phyloP scores from a whole-genome alignment of 2,329 filamentous ascomycete species.

The Graphilbum sp. region DNA sequence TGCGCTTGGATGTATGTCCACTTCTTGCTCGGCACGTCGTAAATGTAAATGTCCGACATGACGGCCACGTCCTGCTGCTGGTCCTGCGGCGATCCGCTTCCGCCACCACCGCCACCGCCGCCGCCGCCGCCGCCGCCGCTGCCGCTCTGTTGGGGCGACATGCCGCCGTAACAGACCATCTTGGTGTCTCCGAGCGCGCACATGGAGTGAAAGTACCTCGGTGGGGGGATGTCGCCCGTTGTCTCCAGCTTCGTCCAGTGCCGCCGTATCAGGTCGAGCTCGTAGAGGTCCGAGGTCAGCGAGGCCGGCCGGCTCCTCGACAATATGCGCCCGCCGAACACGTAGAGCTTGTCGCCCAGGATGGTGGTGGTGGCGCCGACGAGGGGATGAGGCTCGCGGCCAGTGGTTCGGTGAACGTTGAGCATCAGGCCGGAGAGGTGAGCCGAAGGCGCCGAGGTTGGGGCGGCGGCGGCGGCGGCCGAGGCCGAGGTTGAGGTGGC shows the following conservation, averaged over 20 bases:
- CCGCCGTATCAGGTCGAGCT: slow-evolving; percentile 75
- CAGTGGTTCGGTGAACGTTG: slow-evolving; percentile 71
- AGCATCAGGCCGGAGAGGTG: slow-evolving; percentile 53
- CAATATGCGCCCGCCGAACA: slow-evolving; percentile 81
- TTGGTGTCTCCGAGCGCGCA: slow-evolving; percentile 89
- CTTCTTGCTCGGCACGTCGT: slow-evolving; percentile 63
- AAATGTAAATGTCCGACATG: slow-evolving; percentile 97
- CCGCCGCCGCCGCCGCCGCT: too few species aligned
- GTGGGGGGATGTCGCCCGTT: slow-evolving; percentile 69
- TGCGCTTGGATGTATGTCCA: slow-evolving; percentile 75
- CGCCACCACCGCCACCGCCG: too few species aligned
- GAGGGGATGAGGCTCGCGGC: slow-evolving; percentile 74
- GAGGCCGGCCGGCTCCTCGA: slow-evolving; percentile 66
- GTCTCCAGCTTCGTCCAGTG: slow-evolving; percentile 89
- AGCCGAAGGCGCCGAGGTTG: slow-evolving; percentile 31
- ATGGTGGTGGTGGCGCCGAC: slow-evolving; percentile 94
- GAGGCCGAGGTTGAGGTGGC: slow-evolving; percentile 16
- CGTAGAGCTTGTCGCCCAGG: slow-evolving; percentile 86
- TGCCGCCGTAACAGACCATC: slow-evolving; percentile 93
- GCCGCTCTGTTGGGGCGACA: slow-evolving; percentile 60
- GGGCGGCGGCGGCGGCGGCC: slow-evolving; percentile 16
- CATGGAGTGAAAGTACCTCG: slow-evolving; percentile 93
- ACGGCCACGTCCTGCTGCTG: slow-evolving; percentile 77
- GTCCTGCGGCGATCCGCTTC: slow-evolving; percentile 37
- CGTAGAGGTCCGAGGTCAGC: slow-evolving; percentile 80